Conservation (phyloP, 2,329 filamentous ascomycete genomes). For the Sporothrix variecibatus region DNA sequence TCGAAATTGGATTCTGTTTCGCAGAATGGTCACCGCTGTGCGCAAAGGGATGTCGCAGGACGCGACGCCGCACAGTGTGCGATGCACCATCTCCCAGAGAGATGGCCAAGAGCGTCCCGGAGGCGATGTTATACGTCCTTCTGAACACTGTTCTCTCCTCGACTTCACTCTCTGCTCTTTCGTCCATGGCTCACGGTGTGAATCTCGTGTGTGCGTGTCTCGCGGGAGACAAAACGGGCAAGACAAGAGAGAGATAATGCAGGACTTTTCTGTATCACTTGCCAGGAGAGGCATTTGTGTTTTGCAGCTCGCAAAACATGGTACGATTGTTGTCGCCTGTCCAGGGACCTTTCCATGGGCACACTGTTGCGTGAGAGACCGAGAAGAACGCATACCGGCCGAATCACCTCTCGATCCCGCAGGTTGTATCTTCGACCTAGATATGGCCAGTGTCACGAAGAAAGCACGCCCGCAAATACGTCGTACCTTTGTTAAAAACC, state of each 20-base stretch:
- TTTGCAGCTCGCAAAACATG: constrained; percentile 1
- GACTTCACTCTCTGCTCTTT: background rate
- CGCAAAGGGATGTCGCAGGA: constrained; percentile 16
- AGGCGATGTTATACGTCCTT: background rate
- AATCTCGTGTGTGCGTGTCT: background rate
- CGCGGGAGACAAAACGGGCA: background rate
- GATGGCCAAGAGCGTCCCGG: background rate
- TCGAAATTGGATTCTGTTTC: background rate
- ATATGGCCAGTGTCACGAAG: background rate
- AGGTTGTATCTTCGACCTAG: background rate
- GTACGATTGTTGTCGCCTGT: background rate
- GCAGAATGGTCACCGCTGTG: background rate
- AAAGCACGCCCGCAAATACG: background rate
- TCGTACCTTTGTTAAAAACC: background rate
- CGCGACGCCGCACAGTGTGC: constrained; percentile 25
- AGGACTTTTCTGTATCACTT: background rate
- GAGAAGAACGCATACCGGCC: background rate
- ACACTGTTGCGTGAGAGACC: background rate
- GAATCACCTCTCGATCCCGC: background rate
- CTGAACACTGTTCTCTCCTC: background rate
- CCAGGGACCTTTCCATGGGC: background rate
- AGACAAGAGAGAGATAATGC: background rate
- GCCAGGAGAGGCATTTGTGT: background rate
- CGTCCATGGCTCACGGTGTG: background rate
- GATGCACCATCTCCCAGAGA: background rate